Conservation (phyloP, 2,329 filamentous ascomycete genomes). For the Thermothelomyces thermophilus region DNA sequence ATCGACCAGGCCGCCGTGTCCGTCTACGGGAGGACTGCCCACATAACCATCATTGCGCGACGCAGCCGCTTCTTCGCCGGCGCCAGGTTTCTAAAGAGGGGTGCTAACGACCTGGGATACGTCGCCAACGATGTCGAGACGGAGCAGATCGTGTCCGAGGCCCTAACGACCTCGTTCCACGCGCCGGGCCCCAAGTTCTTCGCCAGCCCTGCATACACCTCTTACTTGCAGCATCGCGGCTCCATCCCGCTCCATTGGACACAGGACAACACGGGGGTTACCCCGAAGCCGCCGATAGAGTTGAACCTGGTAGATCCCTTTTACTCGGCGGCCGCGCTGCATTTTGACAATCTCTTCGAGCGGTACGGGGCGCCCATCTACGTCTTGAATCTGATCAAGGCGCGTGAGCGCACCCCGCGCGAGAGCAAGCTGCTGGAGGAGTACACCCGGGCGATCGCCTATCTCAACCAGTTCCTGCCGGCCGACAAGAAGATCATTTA, state of each 20-base stretch:
- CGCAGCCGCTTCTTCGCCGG: constrained; percentile 91
- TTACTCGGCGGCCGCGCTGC: constrained; percentile 83
- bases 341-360: constrained; percentile 92
- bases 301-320: constrained; percentile 95
- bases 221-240: constrained; percentile 91
- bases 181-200: constrained; percentile 79
- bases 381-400: constrained; percentile 84
- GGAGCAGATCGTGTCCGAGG: constrained; percentile 95
- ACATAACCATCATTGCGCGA: constrained; percentile 89
- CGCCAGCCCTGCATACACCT: constrained; percentile 86
- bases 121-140: constrained; percentile 99
- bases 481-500: constrained; percentile 80
- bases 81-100: constrained; percentile 87
- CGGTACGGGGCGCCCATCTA: constrained; percentile 91
- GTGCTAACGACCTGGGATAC: constrained; percentile 88
- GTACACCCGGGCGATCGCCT: constrained; percentile 79
- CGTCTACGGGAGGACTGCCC: constrained; percentile 81
- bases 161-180: constrained; percentile 91
- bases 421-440: constrained; percentile 87
- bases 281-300: constrained; percentile 93
- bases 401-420: constrained; percentile 77
- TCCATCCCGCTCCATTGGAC: constrained; percentile 98
- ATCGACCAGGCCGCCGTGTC: constrained; percentile 83
- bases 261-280: constrained; percentile 90
- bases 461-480: constrained; percentile 91